These are phyloP conservation scores for Crucihimalaya himalaica DNA, from an alignment of 345 rosid genomes.

Conservation along the genomic window DNA sequence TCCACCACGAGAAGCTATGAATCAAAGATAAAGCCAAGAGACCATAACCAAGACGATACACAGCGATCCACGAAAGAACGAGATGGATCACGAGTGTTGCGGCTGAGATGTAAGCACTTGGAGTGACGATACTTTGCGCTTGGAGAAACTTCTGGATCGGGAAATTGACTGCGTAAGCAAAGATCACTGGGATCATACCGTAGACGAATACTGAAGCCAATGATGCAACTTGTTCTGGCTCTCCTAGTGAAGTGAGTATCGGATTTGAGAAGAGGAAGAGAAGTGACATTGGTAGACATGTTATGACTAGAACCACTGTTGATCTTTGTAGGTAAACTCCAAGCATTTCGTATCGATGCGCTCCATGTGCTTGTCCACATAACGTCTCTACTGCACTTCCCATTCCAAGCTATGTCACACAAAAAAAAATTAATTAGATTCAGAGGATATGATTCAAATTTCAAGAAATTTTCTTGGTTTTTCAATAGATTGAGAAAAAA, in stretches of 20 bases:
- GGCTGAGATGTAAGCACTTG: slow-evolving; percentile 68
- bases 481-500: background rate
- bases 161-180: slow-evolving; percentile 65
- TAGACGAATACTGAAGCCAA: slow-evolving; percentile 58
- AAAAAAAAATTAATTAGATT: background rate
- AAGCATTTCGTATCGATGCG: slow-evolving; percentile 59
- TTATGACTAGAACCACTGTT: slow-evolving; percentile 49
- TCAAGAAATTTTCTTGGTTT: background rate
- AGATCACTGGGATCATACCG: slow-evolving; percentile 68
- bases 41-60: slow-evolving; percentile 52
- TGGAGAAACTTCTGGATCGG: slow-evolving; percentile 72
- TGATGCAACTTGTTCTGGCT: slow-evolving; percentile 56
- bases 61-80: slow-evolving; percentile 51
- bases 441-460: background rate
- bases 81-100: slow-evolving; percentile 49
- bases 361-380: slow-evolving; percentile 87
- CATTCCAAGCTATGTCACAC: slow-evolving; percentile 55
- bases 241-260: slow-evolving; percentile 51
- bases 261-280: slow-evolving; percentile 62
- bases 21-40: slow-evolving; percentile 52
- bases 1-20: slow-evolving; percentile 65
- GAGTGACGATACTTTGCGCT: slow-evolving; percentile 60
- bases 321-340: slow-evolving; percentile 79
- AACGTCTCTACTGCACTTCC: slow-evolving; percentile 87
- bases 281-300: slow-evolving; percentile 50